Conservation (phyloP, 2,329 filamentous ascomycete species). For the Fusarium fujikuroi region DNA sequence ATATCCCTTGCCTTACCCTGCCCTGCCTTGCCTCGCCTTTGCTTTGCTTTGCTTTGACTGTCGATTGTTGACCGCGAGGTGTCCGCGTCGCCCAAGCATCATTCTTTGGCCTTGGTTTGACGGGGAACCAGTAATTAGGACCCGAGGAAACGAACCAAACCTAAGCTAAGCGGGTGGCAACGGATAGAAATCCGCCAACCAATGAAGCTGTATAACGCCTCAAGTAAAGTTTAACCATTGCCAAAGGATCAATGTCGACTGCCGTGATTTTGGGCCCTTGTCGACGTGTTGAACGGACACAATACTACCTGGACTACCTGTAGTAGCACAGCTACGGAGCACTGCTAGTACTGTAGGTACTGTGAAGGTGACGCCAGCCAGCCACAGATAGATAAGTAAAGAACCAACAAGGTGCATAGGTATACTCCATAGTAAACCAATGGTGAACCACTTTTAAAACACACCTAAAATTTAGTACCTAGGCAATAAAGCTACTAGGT, state of each 20-base stretch:
- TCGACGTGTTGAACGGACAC: not conserved
- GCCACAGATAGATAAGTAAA: not conserved
- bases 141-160: conserved; percentile 10
- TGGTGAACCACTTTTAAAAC: conserved; percentile 7
- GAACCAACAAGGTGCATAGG: not conserved
- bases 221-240: conserved; percentile 14
- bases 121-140: conserved; percentile 17
- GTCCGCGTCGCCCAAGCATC: not conserved
- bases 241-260: conserved; percentile 16
- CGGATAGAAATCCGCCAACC: conserved; percentile 7
- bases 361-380: not conserved
- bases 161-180: conserved; percentile 6
- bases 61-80: not conserved
- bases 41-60: conserved; percentile 1
- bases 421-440: not conserved
- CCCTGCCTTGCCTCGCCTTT: not conserved
- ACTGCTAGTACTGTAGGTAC: not conserved
- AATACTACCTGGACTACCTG: not conserved
- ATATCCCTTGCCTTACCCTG: conserved; percentile 9
- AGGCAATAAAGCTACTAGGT: conserved; percentile 1
- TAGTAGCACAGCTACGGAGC: not conserved
- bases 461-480: conserved; percentile 1
- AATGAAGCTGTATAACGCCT: not conserved
- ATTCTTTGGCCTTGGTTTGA: conserved; percentile 5
- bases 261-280: not conserved